These are phyloP conservation scores for Nannochloropsis salina DNA, from an alignment of 108 stramenopile species.

Conservation along the genomic window DNA sequence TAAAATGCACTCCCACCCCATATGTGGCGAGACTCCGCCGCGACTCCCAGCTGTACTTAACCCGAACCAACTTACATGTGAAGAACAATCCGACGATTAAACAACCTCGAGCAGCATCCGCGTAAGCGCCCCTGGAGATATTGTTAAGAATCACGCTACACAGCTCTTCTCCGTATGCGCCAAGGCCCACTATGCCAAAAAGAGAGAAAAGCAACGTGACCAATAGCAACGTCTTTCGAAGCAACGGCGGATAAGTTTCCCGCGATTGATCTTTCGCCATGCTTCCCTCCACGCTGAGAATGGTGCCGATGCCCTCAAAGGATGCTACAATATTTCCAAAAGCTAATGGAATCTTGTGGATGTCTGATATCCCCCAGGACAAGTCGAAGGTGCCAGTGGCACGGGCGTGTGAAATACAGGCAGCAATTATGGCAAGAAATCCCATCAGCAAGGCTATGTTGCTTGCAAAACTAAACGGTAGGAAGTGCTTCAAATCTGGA, in stretches of 20 bases:
- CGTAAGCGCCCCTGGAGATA: not conserved
- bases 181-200: not conserved
- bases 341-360: not conserved
- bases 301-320: not conserved
- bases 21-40: too few species aligned
- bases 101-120: not conserved
- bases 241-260: not conserved
- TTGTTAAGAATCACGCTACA: not conserved
- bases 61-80: not conserved
- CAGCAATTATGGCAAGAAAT: not conserved
- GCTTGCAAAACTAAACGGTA: not conserved
- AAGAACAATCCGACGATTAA: not conserved
- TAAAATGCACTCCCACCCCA: too few species aligned
- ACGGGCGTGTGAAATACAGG: not conserved
- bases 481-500: constrained; percentile 15
- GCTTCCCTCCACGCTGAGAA: constrained; percentile 9
- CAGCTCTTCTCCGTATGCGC: not conserved
- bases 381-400: not conserved
- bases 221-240: not conserved
- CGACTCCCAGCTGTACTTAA: too few species aligned
- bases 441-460: not conserved
- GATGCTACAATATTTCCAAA: constrained; percentile 20
- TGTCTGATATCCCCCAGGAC: not conserved
- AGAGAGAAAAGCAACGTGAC: not conserved
- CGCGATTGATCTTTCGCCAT: not conserved